A percentile compares a stretch with the other conserved stretches of the same genome.
phyloP scores from a whole-genome alignment of 371 early-diverging fungal species.

The Apophysomyces trapeziformis region DNA sequence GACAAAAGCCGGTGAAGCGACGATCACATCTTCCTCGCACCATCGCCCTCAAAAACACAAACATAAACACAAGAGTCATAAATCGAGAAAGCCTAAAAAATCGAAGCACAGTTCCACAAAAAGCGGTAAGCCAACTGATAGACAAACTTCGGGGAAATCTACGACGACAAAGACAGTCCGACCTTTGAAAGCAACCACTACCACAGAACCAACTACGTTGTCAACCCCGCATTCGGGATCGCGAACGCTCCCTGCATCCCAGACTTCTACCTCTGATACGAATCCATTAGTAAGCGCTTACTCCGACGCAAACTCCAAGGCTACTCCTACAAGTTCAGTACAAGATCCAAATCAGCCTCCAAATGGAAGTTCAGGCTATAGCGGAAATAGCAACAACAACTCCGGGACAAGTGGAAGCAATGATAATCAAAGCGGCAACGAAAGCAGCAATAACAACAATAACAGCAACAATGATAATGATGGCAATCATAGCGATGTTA shows the following conservation, averaged over 20 bases:
- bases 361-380: too few species aligned
- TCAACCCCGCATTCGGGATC: slow-evolving; percentile 13
- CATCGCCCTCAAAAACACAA: neutral
- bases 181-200: neutral
- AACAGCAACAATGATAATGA: slow-evolving; percentile 10
- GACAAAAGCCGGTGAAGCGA: neutral
- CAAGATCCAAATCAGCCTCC: slow-evolving; percentile 4
- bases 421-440: neutral
- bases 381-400: neutral
- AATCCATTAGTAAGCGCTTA: neutral
- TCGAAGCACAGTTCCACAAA: neutral
- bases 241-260: neutral
- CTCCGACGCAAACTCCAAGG: neutral
- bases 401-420: neutral
- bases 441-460: neutral
- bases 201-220: neutral
- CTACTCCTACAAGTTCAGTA: neutral
- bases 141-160: too few species aligned
- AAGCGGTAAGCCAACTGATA: too few species aligned
- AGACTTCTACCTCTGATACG: neutral
- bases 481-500: neutral
- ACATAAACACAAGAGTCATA: neutral
- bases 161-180: neutral
- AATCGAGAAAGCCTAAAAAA: neutral
- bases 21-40: neutral